Evolutionary conservation across 116 monocot species (phyloP).

Genomic region (Papilionanthe hybrid): DNA sequence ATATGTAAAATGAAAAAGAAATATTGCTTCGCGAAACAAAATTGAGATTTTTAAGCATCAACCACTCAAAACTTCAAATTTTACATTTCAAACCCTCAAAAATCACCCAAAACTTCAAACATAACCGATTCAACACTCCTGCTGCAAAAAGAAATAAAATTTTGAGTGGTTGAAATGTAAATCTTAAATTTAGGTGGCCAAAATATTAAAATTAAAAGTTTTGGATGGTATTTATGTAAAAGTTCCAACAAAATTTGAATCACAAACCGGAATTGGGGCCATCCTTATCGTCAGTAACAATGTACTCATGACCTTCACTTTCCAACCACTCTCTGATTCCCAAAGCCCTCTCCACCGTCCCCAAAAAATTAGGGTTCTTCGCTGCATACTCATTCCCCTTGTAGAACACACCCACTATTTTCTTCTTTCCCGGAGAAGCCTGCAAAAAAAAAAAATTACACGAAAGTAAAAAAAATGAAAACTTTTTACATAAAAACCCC

Average conservation of each 20-base stretch:
- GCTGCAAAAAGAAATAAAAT: too few species aligned
- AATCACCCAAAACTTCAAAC: too few species aligned
- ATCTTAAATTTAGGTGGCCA: too few species aligned
- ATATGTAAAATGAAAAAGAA: too few species aligned
- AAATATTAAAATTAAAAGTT: too few species aligned
- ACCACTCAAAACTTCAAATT: too few species aligned
- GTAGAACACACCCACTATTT: constrained; percentile 99
- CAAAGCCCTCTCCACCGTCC: constrained; percentile 63
- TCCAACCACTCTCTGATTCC: constrained; percentile 92
- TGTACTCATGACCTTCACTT: constrained; percentile 84
- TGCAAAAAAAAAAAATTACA: constrained; percentile 2
- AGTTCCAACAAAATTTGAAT: not conserved
- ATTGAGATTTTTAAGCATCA: too few species aligned
- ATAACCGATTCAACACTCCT: too few species aligned
- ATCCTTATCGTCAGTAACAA: constrained; percentile 97
- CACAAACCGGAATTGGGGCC: constrained; percentile 70
- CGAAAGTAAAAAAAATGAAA: not conserved
- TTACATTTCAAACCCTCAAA: too few species aligned
- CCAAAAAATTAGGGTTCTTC: constrained; percentile 84
- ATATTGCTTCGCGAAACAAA: too few species aligned
- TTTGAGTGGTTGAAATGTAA: too few species aligned
- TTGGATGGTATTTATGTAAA: not conserved
- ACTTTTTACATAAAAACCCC: not conserved
- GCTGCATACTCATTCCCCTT: constrained; percentile 79
- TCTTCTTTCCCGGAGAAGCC: constrained; percentile 76